Base-by-base conservation (phyloP, 257 asterid genomes). In the Schizonepeta tenuifolia region DNA sequence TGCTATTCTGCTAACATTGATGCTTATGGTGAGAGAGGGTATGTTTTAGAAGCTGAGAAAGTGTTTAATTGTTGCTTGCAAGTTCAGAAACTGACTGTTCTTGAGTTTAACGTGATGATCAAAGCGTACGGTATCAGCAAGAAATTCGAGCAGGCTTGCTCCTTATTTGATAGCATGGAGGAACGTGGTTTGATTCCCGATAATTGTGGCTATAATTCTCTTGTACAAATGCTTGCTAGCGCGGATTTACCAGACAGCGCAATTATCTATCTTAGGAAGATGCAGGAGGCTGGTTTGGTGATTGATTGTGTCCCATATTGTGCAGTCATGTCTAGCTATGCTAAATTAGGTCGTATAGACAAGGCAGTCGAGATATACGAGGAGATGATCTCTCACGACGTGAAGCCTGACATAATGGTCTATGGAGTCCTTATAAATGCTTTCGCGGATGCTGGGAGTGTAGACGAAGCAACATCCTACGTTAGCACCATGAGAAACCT, bases 1-100 rank as follows among this genome's bases (percentile, higher is more conserved):
- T 90, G 99, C 81, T 95, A 87, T 81, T 87, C 97, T 15, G 98
- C 99, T 20, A 92, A 76, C 77, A 90, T 95, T 31, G 98, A 95
- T 79, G 98, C 98, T 59, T 94, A 78, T 59, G 99, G 99, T 13
- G 95, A 92, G 79, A 83, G 84, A 36, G 96, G 96, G 50, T 84
- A 82, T 84, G 64, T 90, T 73, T 70, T 18, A 56, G 91, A 84
- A 80, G 90, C 98, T 31, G 87, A 83, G 75, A 80, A 83, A 78
- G 89, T 86, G 49, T 92, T 95, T 77, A 64, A 79, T 35, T 90
- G 86, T 78, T 88, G 95, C 74, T 59, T 35, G 20, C 74, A 82
- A 66, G 79, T 68, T 9, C 86, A 86, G 54, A 87, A 68, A 60
- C 70, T 80, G 44, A 69, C 71, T 17, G 88, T 88, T 68, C 89